Base-by-base conservation (phyloP, 208 protist genomes). In the Hexamita inflata region DNA sequence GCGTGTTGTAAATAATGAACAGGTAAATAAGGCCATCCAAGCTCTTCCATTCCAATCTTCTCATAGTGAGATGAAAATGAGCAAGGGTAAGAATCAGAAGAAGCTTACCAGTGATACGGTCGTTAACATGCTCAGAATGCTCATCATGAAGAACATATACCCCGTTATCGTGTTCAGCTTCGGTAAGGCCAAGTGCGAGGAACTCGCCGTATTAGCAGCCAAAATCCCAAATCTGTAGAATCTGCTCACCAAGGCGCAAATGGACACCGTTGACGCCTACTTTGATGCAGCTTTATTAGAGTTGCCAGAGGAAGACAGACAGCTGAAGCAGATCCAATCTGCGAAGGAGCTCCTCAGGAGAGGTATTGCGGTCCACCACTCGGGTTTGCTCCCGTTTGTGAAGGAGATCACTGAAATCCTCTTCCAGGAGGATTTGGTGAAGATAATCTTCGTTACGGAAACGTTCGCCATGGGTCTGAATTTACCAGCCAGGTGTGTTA, bases 381-480 rank as follows among this genome's bases (percentile, higher is more conserved):
- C 89, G n/a, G 97, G 97, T 26, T 82, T 99, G 0, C 85, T 99
- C 30, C 95, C 97, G 13, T 94, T 98, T 39, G 81, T 99, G 0
- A 99, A 98, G 79, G 96, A 99, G 80, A 86, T 99, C 4, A 95
- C 98, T 61, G 96, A 99, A 84, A 93, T 99, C 78, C 89, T 98
- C 0, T 99, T 99, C 82, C 92, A 96, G 80, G 93, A 98, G 40
- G 94, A 92, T 1, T 35, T 87, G 26, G 45, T 90, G 2, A 86
- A 88, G 76, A 80, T 85, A 34, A 87, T 99, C 45, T 98, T 98
- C 83, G 95, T 93, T 1, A 99, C 97, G 0, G 96, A 99, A 81
- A 99, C 97, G 4, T 99, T 99, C 82, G 90, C 94, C 1, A 98
- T 99, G 91, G 97, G 97, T 1, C 85, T 99, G 28, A 99, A 99